Evolutionary conservation across 2,329 filamentous ascomycete genomes (phyloP), one percentile per base, ranked within the genome.

Genomic region (Aspergillus versicolor): DNA sequence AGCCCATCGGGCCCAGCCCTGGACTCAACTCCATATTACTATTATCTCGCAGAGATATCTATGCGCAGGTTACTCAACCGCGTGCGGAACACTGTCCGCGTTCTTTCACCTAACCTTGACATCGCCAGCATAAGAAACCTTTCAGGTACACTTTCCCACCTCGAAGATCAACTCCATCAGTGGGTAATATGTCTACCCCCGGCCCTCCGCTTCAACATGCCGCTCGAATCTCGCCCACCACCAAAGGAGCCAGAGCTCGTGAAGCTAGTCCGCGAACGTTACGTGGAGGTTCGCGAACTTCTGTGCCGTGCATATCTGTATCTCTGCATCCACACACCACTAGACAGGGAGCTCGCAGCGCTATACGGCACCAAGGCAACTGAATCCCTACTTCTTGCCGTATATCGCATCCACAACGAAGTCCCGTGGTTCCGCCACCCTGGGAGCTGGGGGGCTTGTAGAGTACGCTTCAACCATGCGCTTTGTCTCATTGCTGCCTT

Each of bases 31-130:
- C 65, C 65, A 45, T 66, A 61, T 21, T 66, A 66, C 55, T 67
- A 67, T 47, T 67, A 66, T 34, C 57, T 67, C 3, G 61, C 65
- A n/a, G 63, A 67, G 52, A 66, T 67, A 17, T 66, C 65, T n/a
- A 49, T 66, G 49, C 59, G 65, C 48, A 52, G 70, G 51, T 56
- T 72, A 59, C 60, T 77, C 22, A 73, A 76, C 54, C 69, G 71
- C n/a, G 62, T 54, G 34, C 63, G 63, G 11, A 64, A 65, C 45
- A 61, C 64, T 2, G 64, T 66, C 8, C 58, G 61, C 30, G 56
- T 62, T 19, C 60, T 66, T 40, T 63, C 63, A 17, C 64, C 63
- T 1, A 49, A 56, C 21, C 62, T 65, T 27, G 57, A 57, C 15
- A 19, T 53, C 17, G 32, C 62, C 42, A 60, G 54, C 41, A 60